Percentiles rank a stretch among this genome's conserved stretches.
Evolutionary conservation across 2,329 filamentous ascomycete genomes (phyloP).

Genomic region (Fusarium hainanense): DNA sequence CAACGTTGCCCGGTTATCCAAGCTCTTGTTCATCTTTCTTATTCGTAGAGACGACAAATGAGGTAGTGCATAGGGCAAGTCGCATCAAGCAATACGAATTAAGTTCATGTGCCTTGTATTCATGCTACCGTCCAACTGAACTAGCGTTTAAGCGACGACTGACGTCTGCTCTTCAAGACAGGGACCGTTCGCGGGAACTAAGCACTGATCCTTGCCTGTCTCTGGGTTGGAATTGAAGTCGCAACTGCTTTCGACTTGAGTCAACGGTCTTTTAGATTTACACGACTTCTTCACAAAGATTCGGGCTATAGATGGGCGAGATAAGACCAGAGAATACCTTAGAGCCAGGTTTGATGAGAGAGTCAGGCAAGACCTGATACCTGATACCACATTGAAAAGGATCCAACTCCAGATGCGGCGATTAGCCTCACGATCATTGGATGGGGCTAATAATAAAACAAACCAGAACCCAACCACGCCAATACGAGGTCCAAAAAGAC

Average conservation of each 20-base stretch:
- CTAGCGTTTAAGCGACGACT: constrained; percentile 20
- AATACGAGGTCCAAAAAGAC: constrained; percentile 29
- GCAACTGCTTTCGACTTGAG: background rate
- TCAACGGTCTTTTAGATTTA: background rate
- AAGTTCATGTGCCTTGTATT: background rate
- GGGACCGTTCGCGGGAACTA: constrained; percentile 31
- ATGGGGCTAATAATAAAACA: constrained; percentile 2
- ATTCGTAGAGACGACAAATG: background rate
- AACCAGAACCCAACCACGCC: constrained; percentile 8
- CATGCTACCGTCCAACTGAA: background rate
- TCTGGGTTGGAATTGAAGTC: background rate
- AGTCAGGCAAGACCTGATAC: background rate
- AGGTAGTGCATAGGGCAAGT: background rate
- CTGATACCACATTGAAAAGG: background rate
- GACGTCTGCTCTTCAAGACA: constrained; percentile 7
- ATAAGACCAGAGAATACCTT: background rate
- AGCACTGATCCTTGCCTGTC: constrained; percentile 7
- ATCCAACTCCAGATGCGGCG: constrained; percentile 30
- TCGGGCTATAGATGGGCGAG: background rate
- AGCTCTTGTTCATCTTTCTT: background rate
- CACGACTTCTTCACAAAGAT: too few species aligned
- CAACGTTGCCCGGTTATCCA: background rate
- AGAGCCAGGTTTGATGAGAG: background rate
- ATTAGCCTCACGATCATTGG: constrained; percentile 27
- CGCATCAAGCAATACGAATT: background rate